Percentiles rank a stretch among this genome's conserved stretches.
Conservation (phyloP, 805 yeast species). For the Saturnispora gosingensis region DNA sequence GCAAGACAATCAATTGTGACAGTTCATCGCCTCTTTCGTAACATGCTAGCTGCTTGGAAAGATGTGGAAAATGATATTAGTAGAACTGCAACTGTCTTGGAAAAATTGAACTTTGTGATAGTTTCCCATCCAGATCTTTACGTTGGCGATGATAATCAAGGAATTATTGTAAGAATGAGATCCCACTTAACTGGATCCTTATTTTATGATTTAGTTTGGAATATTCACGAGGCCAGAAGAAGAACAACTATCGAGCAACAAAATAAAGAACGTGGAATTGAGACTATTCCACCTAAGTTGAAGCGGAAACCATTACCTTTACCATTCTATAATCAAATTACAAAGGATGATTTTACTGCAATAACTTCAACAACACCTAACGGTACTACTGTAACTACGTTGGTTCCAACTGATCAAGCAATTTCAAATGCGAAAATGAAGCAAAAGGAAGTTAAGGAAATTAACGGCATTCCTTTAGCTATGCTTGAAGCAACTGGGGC, state of each 20-base stretch:
- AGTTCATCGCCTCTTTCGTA: conserved; percentile 78
- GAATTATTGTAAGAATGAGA: conserved; percentile 79
- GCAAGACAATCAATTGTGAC: conserved; percentile 92
- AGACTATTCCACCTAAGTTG: conserved; percentile 6
- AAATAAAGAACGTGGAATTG: conserved; percentile 11
- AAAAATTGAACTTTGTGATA: conserved; percentile 77
- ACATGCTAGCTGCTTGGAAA: conserved; percentile 86
- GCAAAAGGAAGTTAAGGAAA: conserved; percentile 39
- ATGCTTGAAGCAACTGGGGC: conserved; percentile 79
- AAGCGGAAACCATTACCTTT: conserved; percentile 49
- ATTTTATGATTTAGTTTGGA: conserved; percentile 88
- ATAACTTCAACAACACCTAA: conserved; percentile 81
- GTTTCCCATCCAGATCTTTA: conserved; percentile 82
- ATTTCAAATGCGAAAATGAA: conserved; percentile 50
- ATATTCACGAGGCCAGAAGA: conserved; percentile 88
- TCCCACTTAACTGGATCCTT: conserved; percentile 86
- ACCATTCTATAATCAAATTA: conserved; percentile 85
- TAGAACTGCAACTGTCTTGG: conserved; percentile 83
- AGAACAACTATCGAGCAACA: conserved; percentile 39
- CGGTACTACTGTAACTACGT: conserved; percentile 83
- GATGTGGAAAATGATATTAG: conserved; percentile 84
- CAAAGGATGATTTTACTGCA: conserved; percentile 80
- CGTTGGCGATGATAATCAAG: conserved; percentile 45
- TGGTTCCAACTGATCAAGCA: conserved; percentile 80
- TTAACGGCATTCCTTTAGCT: conserved; percentile 32